Base-by-base conservation (phyloP, 106 monocot genomes). In the Apostasia shenzhenica region DNA sequence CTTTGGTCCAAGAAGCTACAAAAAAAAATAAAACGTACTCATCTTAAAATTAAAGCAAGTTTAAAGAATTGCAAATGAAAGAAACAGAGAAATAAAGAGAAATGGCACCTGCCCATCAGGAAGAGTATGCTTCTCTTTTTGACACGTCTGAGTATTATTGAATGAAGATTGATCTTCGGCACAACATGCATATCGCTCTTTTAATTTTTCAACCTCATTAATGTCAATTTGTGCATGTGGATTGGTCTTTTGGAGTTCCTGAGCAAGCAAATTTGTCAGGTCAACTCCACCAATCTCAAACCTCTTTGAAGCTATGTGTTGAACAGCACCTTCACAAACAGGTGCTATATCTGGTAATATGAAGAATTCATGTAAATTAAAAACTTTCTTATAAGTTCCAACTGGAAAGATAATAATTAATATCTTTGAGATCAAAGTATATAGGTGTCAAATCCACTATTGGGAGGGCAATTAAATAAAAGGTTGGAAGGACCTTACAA, bases 221-320 rank as follows among this genome's bases (percentile, higher is more conserved):
- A 88, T 72, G 66, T 84, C 87, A 61, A 99, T 81, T 3, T 80
- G 86, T 51, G 82, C 72, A 48, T 11, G 66, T 37, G 90, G 90
- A 74, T 93, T 93, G 8, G 85, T 86, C 79, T 99, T 88, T 4
- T 77, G 68, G 66, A 99, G 92, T 76, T 88, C 90, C 76, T 75
- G 78, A 73, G 85, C 80, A 58, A 99, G 73, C 59, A 99, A 76
- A 14, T 88, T 82, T 63, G 93, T 99, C 81, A 99, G 82, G 70
- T 99, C 99, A 75, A 90, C 77, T 64, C 99, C 99, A 40, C 99
- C 99, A 67, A 99, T 83, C 69, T 88, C 93, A 82, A 99, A 90
- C 77, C 99, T 90, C 79, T 90, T 99, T 45, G 93, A 99, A 44
- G 99, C 93, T 83, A 99, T 85, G 81, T 99, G 99, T 52, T 99